Evolutionary conservation across 768 basidiomycete species (phyloP).

Genomic region (Podaxis sp.): DNA sequence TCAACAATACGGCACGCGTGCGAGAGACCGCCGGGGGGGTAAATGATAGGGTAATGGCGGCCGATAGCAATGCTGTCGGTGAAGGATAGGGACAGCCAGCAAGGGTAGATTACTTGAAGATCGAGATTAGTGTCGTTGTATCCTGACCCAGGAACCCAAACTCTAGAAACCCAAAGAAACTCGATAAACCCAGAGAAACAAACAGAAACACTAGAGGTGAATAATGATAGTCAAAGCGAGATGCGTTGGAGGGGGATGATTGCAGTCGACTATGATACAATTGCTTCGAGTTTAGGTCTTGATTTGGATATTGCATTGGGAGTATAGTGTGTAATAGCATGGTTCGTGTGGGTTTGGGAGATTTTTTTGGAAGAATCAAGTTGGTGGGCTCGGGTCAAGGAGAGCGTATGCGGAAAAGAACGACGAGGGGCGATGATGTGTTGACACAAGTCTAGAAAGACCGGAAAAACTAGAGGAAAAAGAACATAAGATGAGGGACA

Average conservation of each 20-base stretch:
- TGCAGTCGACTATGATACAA: slow-evolving; percentile 14
- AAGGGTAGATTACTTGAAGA: slow-evolving; percentile 5
- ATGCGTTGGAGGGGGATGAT: background rate
- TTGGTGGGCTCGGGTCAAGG: slow-evolving; percentile 2
- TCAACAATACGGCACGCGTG: background rate
- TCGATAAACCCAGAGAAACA: slow-evolving; percentile 8
- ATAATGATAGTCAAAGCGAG: slow-evolving; percentile 13
- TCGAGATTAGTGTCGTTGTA: slow-evolving; percentile 1
- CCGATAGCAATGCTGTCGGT: background rate
- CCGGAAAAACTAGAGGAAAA: background rate
- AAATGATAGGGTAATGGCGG: background rate
- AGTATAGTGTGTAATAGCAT: slow-evolving; percentile 2
- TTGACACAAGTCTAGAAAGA: slow-evolving; percentile 7
- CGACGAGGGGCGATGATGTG: slow-evolving; percentile 10
- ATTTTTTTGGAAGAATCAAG: slow-evolving; percentile 4
- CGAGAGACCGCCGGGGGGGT: background rate
- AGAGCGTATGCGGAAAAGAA: slow-evolving; percentile 4
- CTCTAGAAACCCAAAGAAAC: slow-evolving; percentile 8
- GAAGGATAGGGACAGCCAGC: background rate
- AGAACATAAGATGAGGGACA: background rate
- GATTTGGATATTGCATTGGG: slow-evolving; percentile 1
- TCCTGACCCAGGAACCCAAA: slow-evolving; percentile 7
- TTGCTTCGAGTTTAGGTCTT: slow-evolving; percentile 8
- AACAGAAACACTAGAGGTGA: slow-evolving; percentile 10
- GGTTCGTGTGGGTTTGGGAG: slow-evolving; percentile 4